phyloP scores from a whole-genome alignment of 2,329 filamentous ascomycete genomes.

The Plectosphaerella cucumerina region DNA sequence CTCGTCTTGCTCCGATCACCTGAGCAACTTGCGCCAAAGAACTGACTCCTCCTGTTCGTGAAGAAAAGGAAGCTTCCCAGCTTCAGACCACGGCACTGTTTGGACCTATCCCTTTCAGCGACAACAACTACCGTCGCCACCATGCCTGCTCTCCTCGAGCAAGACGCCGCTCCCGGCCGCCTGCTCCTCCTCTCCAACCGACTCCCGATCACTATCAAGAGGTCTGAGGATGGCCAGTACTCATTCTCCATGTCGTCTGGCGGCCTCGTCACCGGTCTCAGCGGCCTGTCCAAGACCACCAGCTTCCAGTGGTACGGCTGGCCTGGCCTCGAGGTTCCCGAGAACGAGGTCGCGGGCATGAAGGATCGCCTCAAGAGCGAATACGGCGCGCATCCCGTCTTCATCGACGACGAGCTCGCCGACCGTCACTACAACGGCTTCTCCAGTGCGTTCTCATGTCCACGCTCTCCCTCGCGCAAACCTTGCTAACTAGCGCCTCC shows the following conservation, averaged over 20 bases:
- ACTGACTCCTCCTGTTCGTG: no score
- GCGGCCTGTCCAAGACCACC: conserved; percentile 85
- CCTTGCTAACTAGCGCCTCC: neutral
- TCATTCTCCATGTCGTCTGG: conserved; percentile 95
- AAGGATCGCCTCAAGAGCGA: conserved; percentile 77
- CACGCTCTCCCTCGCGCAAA: conserved; percentile 3
- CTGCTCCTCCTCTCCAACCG: conserved; percentile 91
- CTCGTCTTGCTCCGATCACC: no score
- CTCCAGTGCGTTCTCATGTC: conserved; percentile 63
- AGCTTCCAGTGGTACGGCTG: conserved; percentile 99
- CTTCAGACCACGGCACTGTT: no score
- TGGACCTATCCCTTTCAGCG: no score
- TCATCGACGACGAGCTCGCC: conserved; percentile 88
- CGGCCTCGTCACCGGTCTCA: conserved; percentile 88
- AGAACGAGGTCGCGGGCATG: conserved; percentile 71
- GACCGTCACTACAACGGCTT: conserved; percentile 98
- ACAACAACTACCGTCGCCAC: conserved; percentile 7
- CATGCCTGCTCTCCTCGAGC: conserved; percentile 32
- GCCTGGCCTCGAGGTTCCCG: conserved; percentile 89
- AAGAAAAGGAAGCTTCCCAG: no score
- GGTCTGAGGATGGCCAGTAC: conserved; percentile 86
- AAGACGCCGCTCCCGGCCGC: conserved; percentile 35
- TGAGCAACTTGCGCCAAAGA: no score
- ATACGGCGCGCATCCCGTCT: conserved; percentile 86
- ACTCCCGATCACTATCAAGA: conserved; percentile 94